Evolutionary conservation across 1,284 basidiomycete species (phyloP), one percentile per base, ranked within the genome.

Genomic region (Pseudozyma sp.): DNA sequence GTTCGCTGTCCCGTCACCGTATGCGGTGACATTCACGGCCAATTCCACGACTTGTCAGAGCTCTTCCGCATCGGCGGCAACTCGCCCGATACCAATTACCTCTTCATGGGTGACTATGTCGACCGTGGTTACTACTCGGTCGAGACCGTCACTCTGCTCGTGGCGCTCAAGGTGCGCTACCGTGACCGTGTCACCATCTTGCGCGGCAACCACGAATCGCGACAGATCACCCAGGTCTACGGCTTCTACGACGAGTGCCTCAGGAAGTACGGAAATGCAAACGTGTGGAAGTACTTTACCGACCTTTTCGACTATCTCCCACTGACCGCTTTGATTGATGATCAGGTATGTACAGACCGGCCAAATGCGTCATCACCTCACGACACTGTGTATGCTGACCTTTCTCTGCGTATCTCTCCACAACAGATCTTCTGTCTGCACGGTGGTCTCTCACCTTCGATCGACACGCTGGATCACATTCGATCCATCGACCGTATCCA

Each of bases 91-190:
- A 98, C 97, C 72, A 99, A 99, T 87, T 99, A 99, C 86, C 92
- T 99, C 79, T 99, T 99, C 88, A 99, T 99, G 97, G 97, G 97
- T 47, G 96, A 99, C 88, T 99, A 98, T 84, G 97, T 99, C 79
- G 97, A 99, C 88, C 91, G 97, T 83, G 96, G 96, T 31, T 99
- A 98, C 88, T 99, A 99, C 88, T 97, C 94, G 16, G 97, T 99
- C 56, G 96, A 99, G 87, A 99, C 96, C 1, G 95, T 99, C 78
- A 97, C 95, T 17, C 88, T 99, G n/a, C 91, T 99, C 57, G 94
- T 99, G 56, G 94, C 96, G 16, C 89, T 98, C 85, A 99, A 99
- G 87, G 89, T 99, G 69, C 92, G 97, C 81, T 99, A 99, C 88
- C 93, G 94, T 73, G 96, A 99, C 86, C 92, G 97, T 56, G 94